Percentiles rank a stretch among this genome's conserved stretches.
These are phyloP conservation scores for Chalaropsis ovoidea DNA, from an alignment of 2,329 filamentous ascomycete species.

Conservation along the genomic window DNA sequence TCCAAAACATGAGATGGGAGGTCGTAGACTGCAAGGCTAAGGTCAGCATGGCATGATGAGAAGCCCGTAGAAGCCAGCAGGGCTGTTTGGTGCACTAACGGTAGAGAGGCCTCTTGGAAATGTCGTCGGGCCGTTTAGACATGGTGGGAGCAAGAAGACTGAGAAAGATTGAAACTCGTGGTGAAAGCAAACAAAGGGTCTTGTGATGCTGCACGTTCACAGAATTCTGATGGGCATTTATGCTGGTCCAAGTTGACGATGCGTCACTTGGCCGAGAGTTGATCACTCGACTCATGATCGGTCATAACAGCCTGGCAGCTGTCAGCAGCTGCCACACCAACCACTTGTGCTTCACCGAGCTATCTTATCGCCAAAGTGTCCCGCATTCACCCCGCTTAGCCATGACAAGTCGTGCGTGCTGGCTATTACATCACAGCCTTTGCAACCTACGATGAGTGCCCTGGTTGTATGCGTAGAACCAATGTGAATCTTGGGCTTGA, in stretches of 20 bases:
- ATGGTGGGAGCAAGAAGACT: neutral
- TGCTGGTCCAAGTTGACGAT: conserved; percentile 3
- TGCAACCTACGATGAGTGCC: too few species aligned
- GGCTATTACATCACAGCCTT: neutral
- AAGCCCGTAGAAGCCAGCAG: neutral
- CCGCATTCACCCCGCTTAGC: conserved; percentile 2
- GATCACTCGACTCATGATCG: neutral
- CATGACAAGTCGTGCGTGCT: neutral
- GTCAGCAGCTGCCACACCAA: neutral
- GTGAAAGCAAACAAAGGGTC: too few species aligned
- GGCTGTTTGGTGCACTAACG: neutral
- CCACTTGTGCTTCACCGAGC: too few species aligned
- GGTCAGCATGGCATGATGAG: neutral
- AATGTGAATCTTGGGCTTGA: too few species aligned
- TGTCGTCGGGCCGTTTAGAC: conserved; percentile 18
- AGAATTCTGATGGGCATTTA: neutral
- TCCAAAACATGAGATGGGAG: conserved; percentile 63
- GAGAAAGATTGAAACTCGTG: too few species aligned
- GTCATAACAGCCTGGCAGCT: conserved; percentile 8
- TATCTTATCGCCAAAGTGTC: conserved; percentile 7
- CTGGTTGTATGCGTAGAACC: too few species aligned
- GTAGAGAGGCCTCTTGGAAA: conserved; percentile 22
- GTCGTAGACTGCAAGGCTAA: conserved; percentile 58
- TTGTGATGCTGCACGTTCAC: neutral
- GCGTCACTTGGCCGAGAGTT: conserved; percentile 12